Evolutionary conservation across 352 stramenopile species (phyloP).

Genomic region (Globisporangium spinosum): DNA sequence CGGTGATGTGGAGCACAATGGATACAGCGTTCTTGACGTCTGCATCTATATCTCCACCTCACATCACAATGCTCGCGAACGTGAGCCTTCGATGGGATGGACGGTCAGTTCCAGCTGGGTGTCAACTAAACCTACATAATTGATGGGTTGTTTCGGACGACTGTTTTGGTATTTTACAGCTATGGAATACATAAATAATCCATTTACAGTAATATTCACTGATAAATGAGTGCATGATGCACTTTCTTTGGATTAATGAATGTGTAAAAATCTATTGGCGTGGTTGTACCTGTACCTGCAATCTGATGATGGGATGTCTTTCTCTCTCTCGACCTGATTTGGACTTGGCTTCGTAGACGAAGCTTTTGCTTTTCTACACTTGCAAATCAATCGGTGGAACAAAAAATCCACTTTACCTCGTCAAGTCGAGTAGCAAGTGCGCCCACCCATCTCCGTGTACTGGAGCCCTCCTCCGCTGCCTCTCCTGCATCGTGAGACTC

Average conservation of each 20-base stretch:
- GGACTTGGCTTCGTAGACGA: background rate
- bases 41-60: no score
- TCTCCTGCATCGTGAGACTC: background rate
- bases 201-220: no score
- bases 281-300: background rate
- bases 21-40: no score
- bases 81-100: background rate
- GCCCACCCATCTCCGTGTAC: background rate
- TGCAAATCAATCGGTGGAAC: background rate
- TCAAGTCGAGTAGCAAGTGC: background rate
- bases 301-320: background rate
- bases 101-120: no score
- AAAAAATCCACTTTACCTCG: slow-evolving; percentile 7
- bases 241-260: no score
- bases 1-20: background rate
- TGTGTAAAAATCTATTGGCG: background rate
- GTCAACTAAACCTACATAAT: no score
- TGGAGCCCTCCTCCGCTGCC: background rate
- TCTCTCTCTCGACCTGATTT: background rate
- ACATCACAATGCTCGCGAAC: no score
- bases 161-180: no score
- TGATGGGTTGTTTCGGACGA: no score
- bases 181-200: no score
- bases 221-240: no score
- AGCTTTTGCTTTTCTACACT: background rate